Evolutionary conservation across 2,329 filamentous ascomycete species (phyloP).

Genomic region (Aspergillus clavatus): DNA sequence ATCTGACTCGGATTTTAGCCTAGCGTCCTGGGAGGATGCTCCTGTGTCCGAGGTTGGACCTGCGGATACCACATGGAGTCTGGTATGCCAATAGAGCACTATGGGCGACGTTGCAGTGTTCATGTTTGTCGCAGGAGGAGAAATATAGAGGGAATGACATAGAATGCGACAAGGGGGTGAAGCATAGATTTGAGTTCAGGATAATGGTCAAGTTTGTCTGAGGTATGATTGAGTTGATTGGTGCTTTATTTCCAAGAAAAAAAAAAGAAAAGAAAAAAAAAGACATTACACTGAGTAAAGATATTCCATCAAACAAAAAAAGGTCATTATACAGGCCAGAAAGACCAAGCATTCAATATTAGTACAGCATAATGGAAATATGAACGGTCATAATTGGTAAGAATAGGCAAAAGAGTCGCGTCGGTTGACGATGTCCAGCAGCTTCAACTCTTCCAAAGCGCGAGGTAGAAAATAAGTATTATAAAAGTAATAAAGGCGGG

Average conservation of each 20-base stretch:
- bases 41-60: background rate
- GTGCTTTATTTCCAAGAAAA: background rate
- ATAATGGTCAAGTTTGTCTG: background rate
- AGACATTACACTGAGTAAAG: background rate
- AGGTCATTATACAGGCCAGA: conserved; percentile 22
- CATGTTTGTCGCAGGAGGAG: background rate
- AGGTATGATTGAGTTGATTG: background rate
- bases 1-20: conserved; percentile 9
- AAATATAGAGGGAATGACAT: background rate
- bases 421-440: conserved; percentile 30
- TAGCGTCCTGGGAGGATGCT: background rate
- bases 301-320: conserved; percentile 5
- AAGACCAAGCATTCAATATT: conserved; percentile 23
- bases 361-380: conserved; percentile 26
- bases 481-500: background rate
- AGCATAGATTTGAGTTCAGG: background rate
- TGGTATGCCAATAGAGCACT: conserved; percentile 11
- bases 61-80: conserved; percentile 13
- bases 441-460: conserved; percentile 16
- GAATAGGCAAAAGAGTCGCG: conserved; percentile 9
- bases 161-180: background rate
- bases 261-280: background rate
- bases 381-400: conserved; percentile 15
- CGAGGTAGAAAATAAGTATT: conserved; percentile 1
- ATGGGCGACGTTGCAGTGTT: background rate